A percentile compares a stretch with the other conserved stretches of the same genome.
phyloP scores from a whole-genome alignment of 73 alveolate genomes.

The Tetrahymena malaccensis region DNA sequence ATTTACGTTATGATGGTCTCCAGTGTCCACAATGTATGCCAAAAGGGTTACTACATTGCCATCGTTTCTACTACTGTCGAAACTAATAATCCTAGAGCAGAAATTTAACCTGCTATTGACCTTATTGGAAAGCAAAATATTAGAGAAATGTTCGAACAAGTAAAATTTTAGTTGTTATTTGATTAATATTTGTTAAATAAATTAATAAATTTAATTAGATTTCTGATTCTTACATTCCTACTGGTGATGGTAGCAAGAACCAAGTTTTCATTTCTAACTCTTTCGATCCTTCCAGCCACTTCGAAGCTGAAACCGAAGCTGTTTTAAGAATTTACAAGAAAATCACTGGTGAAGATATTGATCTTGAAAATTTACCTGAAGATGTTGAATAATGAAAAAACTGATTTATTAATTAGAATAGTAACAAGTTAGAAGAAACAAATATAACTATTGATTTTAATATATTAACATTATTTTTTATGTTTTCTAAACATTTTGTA shows the following conservation, averaged over 20 bases:
- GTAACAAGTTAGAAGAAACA: not conserved
- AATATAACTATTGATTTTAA: not conserved
- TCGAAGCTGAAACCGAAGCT: slow-evolving; percentile 69
- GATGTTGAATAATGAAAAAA: slow-evolving; percentile 28
- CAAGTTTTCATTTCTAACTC: slow-evolving; percentile 56
- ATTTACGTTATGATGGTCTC: slow-evolving; percentile 47
- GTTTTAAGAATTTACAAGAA: slow-evolving; percentile 54
- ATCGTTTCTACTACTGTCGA: slow-evolving; percentile 80
- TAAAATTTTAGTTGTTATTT: slow-evolving; percentile 27
- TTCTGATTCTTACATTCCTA: slow-evolving; percentile 60
- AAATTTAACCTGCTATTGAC: slow-evolving; percentile 65
- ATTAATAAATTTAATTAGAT: slow-evolving; percentile 29
- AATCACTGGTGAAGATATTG: slow-evolving; percentile 50
- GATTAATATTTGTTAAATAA: slow-evolving; percentile 26
- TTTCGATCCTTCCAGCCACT: slow-evolving; percentile 82
- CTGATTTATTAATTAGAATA: not conserved
- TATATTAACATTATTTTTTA: not conserved
- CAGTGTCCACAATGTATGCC: slow-evolving; percentile 49
- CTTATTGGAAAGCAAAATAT: slow-evolving; percentile 46
- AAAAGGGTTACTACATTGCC: slow-evolving; percentile 76
- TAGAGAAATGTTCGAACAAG: slow-evolving; percentile 13
- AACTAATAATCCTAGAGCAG: slow-evolving; percentile 55
- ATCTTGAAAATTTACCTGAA: slow-evolving; percentile 42
- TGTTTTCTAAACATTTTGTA: not conserved
- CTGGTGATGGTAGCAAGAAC: slow-evolving; percentile 61